These are phyloP conservation scores for Chaetoceros muelleri DNA, from an alignment of 108 stramenopile genomes.

Conservation along the genomic window DNA sequence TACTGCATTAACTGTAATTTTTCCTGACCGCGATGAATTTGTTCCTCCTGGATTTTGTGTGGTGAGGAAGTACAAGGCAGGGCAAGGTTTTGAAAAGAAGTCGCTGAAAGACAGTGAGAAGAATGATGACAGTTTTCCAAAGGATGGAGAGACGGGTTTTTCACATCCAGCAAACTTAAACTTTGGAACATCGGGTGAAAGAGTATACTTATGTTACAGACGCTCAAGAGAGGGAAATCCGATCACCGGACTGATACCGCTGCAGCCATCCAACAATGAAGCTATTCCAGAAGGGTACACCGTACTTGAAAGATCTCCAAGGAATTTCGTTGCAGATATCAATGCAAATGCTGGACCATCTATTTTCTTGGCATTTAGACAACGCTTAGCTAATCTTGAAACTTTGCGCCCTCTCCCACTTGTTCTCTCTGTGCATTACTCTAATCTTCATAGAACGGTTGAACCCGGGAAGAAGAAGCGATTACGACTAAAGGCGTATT, in stretches of 20 bases:
- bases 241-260: slow-evolving; percentile 59
- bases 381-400: slow-evolving; percentile 75
- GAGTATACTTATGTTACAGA: slow-evolving; percentile 66
- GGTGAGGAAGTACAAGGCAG: slow-evolving; percentile 30
- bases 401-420: slow-evolving; percentile 65
- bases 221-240: slow-evolving; percentile 86
- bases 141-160: background rate
- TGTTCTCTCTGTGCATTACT: slow-evolving; percentile 38
- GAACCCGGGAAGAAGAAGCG: slow-evolving; percentile 2
- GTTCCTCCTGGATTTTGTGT: slow-evolving; percentile 83
- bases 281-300: slow-evolving; percentile 74
- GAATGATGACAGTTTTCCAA: slow-evolving; percentile 4
- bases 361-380: slow-evolving; percentile 70
- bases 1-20: slow-evolving; percentile 64
- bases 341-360: slow-evolving; percentile 18
- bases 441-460: background rate
- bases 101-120: slow-evolving; percentile 8
- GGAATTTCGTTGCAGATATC: slow-evolving; percentile 61
- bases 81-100: slow-evolving; percentile 2
- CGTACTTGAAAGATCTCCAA: slow-evolving; percentile 65
- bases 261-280: slow-evolving; percentile 52
- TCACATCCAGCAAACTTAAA: slow-evolving; percentile 36
- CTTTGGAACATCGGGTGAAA: slow-evolving; percentile 37
- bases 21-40: slow-evolving; percentile 75
- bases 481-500: slow-evolving; percentile 46